phyloP scores from a whole-genome alignment of 106 monocot genomes.

The Vanilla planifolia region DNA sequence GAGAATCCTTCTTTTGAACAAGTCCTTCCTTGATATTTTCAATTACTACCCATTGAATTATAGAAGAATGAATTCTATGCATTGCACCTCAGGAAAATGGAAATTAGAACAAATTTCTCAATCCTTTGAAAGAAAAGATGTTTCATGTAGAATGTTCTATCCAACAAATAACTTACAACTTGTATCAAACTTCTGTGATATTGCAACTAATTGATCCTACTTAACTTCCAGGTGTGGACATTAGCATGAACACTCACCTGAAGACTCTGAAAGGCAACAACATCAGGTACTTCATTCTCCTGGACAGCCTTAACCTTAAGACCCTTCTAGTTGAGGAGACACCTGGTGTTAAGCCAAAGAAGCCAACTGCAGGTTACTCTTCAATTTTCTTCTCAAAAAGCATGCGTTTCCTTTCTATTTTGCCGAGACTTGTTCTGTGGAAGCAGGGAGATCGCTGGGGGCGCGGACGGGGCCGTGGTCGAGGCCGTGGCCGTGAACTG shows the following conservation, averaged over 20 bases:
- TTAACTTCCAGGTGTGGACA: slow-evolving; percentile 64
- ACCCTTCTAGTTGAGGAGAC: slow-evolving; percentile 91
- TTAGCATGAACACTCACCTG: slow-evolving; percentile 96
- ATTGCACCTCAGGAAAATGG: too few species aligned
- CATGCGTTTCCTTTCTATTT: not conserved
- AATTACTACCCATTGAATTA: too few species aligned
- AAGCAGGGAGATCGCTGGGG: slow-evolving; percentile 59
- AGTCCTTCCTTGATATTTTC: too few species aligned
- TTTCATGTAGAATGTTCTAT: too few species aligned
- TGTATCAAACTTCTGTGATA: too few species aligned
- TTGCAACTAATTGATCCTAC: not conserved
- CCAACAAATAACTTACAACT: too few species aligned
- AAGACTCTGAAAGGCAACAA: slow-evolving; percentile 95
- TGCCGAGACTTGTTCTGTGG: not conserved
- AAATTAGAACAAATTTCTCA: too few species aligned
- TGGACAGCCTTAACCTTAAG: slow-evolving; percentile 94
- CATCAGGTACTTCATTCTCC: slow-evolving; percentile 87
- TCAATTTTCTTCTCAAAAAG: not conserved
- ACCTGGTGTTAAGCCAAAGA: slow-evolving; percentile 89
- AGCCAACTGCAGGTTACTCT: slow-evolving; percentile 70
- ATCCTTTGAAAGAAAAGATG: too few species aligned
- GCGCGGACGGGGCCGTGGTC: slow-evolving; percentile 67
- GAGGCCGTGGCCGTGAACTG: slow-evolving; percentile 74
- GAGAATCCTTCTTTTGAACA: too few species aligned
- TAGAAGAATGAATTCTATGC: too few species aligned